These are phyloP conservation scores for Fusarium sp. DNA, from an alignment of 2,329 filamentous ascomycete genomes.

Conservation along the genomic window DNA sequence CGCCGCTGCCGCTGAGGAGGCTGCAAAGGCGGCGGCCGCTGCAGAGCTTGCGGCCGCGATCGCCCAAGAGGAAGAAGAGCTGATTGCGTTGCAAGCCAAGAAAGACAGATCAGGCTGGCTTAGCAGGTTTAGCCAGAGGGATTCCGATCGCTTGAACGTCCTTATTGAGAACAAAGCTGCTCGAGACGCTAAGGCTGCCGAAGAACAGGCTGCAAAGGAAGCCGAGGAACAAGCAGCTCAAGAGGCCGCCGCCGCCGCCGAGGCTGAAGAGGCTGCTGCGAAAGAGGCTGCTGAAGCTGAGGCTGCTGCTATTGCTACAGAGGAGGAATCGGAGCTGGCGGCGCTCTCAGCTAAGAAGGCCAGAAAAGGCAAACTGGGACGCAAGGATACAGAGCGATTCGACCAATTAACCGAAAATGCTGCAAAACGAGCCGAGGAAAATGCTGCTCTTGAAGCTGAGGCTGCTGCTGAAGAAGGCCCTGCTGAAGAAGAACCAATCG, in stretches of 20 bases:
- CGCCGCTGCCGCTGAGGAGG: conserved; percentile 25
- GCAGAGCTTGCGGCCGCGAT: conserved; percentile 27
- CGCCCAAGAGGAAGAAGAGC: conserved; percentile 42
- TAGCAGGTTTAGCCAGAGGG: conserved; percentile 44
- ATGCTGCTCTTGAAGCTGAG: conserved; percentile 41
- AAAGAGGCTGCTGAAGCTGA: conserved; percentile 43
- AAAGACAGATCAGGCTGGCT: conserved; percentile 45
- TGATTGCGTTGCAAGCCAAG: conserved; percentile 40
- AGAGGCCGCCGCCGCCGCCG: conserved; percentile 35
- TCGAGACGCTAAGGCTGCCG: conserved; percentile 49
- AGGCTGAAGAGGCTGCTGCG: conserved; percentile 42
- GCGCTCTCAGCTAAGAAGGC: conserved; percentile 55
- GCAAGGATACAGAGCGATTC: conserved; percentile 47
- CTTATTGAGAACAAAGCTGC: conserved; percentile 39
- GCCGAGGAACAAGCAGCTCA: conserved; percentile 49
- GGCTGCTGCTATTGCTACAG: conserved; percentile 44
- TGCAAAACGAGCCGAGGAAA: conserved; percentile 35
- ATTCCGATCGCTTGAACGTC: conserved; percentile 37
- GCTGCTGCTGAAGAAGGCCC: conserved; percentile 27
- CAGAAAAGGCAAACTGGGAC: conserved; percentile 55
- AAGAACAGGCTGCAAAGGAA: conserved; percentile 52
- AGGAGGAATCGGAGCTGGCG: conserved; percentile 59
- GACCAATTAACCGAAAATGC: conserved; percentile 36
- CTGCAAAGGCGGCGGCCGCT: conserved; percentile 36
- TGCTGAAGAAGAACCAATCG: conserved; percentile 3